Evolutionary conservation across 148 eudicot genomes (phyloP).

Genomic region (Selenicereus undatus): DNA sequence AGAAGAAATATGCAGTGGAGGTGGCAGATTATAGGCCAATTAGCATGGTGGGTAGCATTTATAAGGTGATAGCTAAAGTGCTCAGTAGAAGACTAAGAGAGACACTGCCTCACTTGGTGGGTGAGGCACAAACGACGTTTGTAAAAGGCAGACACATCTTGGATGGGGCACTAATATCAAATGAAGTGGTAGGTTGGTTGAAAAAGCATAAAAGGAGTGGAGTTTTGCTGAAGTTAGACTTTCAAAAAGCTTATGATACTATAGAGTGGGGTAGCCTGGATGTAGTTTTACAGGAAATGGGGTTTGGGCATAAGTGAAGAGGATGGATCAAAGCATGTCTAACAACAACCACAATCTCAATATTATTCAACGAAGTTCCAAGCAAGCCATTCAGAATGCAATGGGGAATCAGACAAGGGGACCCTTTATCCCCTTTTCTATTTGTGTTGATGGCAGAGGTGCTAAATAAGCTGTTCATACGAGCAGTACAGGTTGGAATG

Average conservation of each 20-base stretch:
- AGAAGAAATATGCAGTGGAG: background rate
- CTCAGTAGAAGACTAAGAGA: background rate
- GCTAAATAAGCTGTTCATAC: background rate
- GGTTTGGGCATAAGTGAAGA: slow-evolving; percentile 3
- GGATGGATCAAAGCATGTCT: background rate
- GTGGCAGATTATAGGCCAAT: background rate
- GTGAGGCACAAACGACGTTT: background rate
- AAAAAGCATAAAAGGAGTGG: background rate
- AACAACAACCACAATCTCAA: background rate
- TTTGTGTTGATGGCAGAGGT: background rate
- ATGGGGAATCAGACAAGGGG: background rate
- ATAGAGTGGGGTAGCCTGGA: background rate
- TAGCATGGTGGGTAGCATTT: background rate
- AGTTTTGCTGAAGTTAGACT: background rate
- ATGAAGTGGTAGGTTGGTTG: background rate
- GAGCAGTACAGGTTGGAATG: background rate
- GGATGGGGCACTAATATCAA: background rate
- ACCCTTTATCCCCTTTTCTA: background rate
- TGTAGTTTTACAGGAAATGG: background rate
- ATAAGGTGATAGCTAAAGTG: background rate
- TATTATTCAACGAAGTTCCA: background rate
- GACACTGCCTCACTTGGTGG: background rate
- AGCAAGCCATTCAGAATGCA: background rate
- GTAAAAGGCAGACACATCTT: background rate
- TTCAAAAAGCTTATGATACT: slow-evolving; percentile 1